Evolutionary conservation across 2,329 filamentous ascomycete genomes (phyloP), one percentile per base, ranked within the genome.

Genomic region (Fusarium sulawesiense): DNA sequence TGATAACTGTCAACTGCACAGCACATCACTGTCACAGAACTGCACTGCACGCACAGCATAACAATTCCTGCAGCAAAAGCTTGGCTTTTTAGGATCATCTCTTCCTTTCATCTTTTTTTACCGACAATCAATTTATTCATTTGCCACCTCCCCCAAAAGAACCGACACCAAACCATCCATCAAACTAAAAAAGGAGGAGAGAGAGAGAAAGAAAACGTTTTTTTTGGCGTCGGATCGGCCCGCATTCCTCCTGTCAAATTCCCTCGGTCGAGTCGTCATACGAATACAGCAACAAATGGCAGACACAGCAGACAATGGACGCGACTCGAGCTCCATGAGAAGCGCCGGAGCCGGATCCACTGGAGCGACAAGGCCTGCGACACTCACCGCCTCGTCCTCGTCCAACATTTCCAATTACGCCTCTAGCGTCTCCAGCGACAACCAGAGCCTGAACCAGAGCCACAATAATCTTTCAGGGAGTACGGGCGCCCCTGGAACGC

Each of bases 401-500:
- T 53, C 49, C 32, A 53, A 53, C 13, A 53, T 53, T 53, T 53
- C 49, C 34, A 53, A 53, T 53, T 53, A 53, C 32, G 49, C 49
- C 49, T 53, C 49, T 53, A 53, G 49, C 18, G 49, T 53, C 21
- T 53, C 49, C 7, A 53, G 49, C 49, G 49, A 53, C 30, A 50
- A 21, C 23, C 49, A 51, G 11, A 51, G 49, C 23, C 18, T 41
- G 23, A 29, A 25, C 34, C 34, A 42, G 18, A 53, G 49, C 23
- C 32, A 53, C 7, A 27, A 42, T 4, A 27, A 42, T 2, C 21
- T 53, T n/a, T 27, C 49, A 42, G 49, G 49, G 49, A 53, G 49
- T 18, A 40, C 32, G 2, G 68, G 65, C 29, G 66, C 59, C 29
- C 71, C 71, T 53, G 71, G 71, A 56, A 73, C 71, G 21, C 71